Percentiles rank a stretch among this genome's conserved stretches.
phyloP scores from a whole-genome alignment of 2,329 filamentous ascomycete genomes.

The Penicillium sp. region DNA sequence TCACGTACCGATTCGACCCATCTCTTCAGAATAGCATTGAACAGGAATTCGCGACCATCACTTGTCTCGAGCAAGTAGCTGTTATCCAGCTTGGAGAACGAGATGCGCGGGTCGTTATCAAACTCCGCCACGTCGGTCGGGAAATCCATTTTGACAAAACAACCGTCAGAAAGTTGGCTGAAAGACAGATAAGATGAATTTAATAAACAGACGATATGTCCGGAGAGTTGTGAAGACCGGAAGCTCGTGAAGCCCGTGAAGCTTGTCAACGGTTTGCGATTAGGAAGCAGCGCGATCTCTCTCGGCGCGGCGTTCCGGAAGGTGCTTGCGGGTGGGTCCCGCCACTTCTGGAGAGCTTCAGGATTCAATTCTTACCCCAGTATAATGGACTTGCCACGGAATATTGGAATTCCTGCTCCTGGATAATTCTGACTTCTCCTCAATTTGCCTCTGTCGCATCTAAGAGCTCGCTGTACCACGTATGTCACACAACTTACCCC shows the following conservation, averaged over 20 bases:
- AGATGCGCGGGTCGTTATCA: constrained; percentile 75
- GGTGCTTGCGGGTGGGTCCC: neutral
- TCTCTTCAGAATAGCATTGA: constrained; percentile 65
- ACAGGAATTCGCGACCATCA: constrained; percentile 82
- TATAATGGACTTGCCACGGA: neutral
- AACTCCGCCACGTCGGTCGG: constrained; percentile 64
- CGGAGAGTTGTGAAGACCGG: too few relatives aligned
- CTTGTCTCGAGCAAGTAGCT: constrained; percentile 83
- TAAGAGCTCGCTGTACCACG: too few relatives aligned
- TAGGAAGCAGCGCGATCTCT: neutral
- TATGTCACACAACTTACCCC: too few relatives aligned
- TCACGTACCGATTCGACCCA: constrained; percentile 67
- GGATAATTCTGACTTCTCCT: neutral
- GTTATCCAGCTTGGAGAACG: constrained; percentile 76
- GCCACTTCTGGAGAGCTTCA: neutral
- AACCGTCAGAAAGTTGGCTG: neutral
- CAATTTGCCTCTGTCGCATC: neutral
- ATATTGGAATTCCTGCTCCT: too few relatives aligned
- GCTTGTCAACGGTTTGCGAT: neutral
- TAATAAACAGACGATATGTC: too few relatives aligned
- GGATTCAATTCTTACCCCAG: neutral
- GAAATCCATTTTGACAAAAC: constrained; percentile 37
- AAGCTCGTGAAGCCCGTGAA: neutral
- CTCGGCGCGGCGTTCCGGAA: neutral
- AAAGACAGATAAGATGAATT: neutral